A percentile compares a stretch with the other conserved stretches of the same genome.
Evolutionary conservation across 139 green algal genomes (phyloP).

Genomic region (Nannochloris sp.): DNA sequence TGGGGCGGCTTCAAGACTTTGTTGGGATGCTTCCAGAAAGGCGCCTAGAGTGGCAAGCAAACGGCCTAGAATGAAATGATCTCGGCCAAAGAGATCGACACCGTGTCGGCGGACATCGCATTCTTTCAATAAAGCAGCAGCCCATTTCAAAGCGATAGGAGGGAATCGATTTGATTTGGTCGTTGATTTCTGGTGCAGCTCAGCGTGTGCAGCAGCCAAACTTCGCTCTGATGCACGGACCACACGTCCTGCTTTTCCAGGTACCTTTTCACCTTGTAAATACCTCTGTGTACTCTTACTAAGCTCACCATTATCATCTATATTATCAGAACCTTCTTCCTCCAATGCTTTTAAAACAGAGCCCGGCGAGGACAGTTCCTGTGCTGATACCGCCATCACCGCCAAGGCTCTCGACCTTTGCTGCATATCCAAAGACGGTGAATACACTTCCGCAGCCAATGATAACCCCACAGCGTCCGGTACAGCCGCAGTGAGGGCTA

Average conservation of each 20-base stretch:
- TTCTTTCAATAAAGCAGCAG: conserved; percentile 41
- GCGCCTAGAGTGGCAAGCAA: conserved; percentile 53
- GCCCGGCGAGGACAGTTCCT: conserved; percentile 31
- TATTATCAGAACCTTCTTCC: not conserved
- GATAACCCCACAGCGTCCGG: conserved; percentile 38
- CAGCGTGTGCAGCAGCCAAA: not conserved
- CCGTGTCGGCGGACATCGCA: conserved; percentile 49
- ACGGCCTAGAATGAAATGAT: conserved; percentile 62
- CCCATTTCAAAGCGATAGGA: conserved; percentile 55
- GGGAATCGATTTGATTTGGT: not conserved
- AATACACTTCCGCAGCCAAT: conserved; percentile 58
- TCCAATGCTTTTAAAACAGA: conserved; percentile 5
- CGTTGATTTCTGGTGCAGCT: conserved; percentile 2
- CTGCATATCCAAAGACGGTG: conserved; percentile 56
- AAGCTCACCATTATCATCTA: not conserved
- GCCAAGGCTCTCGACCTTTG: conserved; percentile 65
- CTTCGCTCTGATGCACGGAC: not conserved
- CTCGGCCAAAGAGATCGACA: conserved; percentile 68
- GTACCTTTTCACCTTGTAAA: not conserved
- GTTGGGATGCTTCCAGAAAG: conserved; percentile 34
- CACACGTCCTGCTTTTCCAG: conserved; percentile 4
- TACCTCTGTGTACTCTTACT: not conserved
- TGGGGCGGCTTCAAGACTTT: conserved; percentile 20
- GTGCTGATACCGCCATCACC: conserved; percentile 38
- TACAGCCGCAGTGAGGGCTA: conserved; percentile 35